phyloP scores from a whole-genome alignment of 2,329 filamentous ascomycete species.

The Escovopsis sp. region DNA sequence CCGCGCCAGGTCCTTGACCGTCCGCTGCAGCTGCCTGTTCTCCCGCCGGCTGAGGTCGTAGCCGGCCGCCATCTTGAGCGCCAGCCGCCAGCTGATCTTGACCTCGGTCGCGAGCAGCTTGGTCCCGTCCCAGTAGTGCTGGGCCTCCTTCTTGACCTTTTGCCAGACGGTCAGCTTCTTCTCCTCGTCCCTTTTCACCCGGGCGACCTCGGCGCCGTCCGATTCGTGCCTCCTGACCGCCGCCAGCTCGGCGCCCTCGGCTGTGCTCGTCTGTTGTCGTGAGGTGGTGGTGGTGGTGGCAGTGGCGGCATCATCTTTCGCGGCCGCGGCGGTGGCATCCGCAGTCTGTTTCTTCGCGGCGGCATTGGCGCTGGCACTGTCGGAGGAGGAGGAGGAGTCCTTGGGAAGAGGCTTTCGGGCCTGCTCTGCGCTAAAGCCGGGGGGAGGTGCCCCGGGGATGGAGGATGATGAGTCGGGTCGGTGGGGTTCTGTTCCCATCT shows the following conservation, averaged over 20 bases:
- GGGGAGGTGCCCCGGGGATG: slow-evolving; percentile 52
- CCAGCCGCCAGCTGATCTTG: slow-evolving; percentile 79
- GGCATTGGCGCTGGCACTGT: slow-evolving; percentile 4
- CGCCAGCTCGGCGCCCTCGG: slow-evolving; percentile 33
- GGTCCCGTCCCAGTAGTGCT: slow-evolving; percentile 97
- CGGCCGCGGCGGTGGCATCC: slow-evolving; percentile 10
- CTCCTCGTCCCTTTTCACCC: slow-evolving; percentile 46
- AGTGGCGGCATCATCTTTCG: slow-evolving; percentile 14
- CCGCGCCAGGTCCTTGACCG: slow-evolving; percentile 83
- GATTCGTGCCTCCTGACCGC: slow-evolving; percentile 46
- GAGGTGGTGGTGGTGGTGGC: slow-evolving; percentile 21
- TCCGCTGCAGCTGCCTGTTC: slow-evolving; percentile 81
- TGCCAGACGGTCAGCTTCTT: slow-evolving; percentile 83
- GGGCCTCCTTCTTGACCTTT: slow-evolving; percentile 85
- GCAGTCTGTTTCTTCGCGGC: slow-evolving; percentile 17
- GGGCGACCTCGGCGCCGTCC: slow-evolving; percentile 38
- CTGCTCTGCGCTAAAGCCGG: slow-evolving; percentile 79
- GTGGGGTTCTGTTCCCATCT: slow-evolving; percentile 45
- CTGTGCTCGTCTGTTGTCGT: slow-evolving; percentile 30
- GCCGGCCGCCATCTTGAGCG: slow-evolving; percentile 92
- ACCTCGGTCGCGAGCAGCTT: slow-evolving; percentile 88
- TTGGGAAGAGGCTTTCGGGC: slow-evolving; percentile 70
- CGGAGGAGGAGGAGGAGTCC: slow-evolving; percentile 20
- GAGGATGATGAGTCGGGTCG: slow-evolving; percentile 25
- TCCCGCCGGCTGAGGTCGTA: slow-evolving; percentile 94